Percentiles rank a stretch among this genome's conserved stretches.
Conservation (phyloP, 2,329 filamentous ascomycete species). For the Aspergillus udagawae region DNA sequence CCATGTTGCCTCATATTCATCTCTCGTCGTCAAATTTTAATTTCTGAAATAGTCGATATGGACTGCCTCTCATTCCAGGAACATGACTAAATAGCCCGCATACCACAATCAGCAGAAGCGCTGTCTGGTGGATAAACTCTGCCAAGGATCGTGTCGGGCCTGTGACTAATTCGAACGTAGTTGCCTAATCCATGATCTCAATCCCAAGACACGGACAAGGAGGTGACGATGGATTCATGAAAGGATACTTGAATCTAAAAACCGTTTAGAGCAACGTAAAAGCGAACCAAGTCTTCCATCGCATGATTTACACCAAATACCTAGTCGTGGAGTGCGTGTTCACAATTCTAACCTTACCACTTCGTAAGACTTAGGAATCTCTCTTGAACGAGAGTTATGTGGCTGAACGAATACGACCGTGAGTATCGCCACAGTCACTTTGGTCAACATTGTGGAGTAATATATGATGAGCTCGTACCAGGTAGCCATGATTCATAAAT, state of each 20-base stretch:
- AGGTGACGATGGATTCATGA: background rate
- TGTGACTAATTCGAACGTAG: background rate
- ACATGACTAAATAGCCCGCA: background rate
- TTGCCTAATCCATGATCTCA: background rate
- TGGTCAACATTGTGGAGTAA: background rate
- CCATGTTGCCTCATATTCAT: too few species aligned
- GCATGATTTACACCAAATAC: background rate
- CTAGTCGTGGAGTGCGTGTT: background rate
- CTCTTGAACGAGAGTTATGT: background rate
- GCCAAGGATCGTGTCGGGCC: background rate
- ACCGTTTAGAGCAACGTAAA: background rate
- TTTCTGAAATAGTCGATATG: background rate
- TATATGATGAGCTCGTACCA: background rate
- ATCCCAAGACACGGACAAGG: background rate
- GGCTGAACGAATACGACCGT: slow-evolving; percentile 6
- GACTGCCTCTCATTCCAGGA: background rate
- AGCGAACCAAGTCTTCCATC: background rate
- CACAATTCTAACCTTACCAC: background rate
- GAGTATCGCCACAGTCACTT: slow-evolving; percentile 11
- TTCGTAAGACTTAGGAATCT: background rate
- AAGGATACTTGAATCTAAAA: background rate
- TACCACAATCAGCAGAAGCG: background rate
- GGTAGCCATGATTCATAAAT: background rate
- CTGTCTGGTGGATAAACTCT: background rate
- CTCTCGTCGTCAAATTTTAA: too few species aligned